phyloP scores from a whole-genome alignment of 1,284 basidiomycete species.

The Moesziomyces aphidis region DNA sequence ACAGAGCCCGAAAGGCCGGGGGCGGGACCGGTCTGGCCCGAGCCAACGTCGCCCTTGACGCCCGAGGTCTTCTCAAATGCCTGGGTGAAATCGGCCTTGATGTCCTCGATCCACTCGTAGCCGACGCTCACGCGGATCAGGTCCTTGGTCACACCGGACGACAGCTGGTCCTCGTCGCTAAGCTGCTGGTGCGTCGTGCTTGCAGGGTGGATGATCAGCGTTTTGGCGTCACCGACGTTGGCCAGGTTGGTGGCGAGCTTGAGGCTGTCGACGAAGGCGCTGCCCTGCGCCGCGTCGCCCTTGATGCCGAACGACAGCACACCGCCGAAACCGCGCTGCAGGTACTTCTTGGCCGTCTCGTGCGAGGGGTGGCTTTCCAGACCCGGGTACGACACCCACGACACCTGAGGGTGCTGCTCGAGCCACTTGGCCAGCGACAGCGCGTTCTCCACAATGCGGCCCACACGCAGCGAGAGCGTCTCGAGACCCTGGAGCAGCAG shows the following conservation, averaged over 20 bases:
- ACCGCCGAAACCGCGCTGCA: conserved; percentile 74
- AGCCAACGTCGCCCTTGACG: conserved; percentile 38
- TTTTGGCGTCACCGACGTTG: conserved; percentile 65
- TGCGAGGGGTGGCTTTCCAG: conserved; percentile 77
- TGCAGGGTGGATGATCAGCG: conserved; percentile 75
- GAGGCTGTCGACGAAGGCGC: conserved; percentile 79
- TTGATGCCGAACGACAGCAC: conserved; percentile 85
- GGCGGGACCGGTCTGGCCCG: conserved; percentile 46
- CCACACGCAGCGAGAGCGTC: conserved; percentile 81
- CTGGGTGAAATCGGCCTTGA: conserved; percentile 82
- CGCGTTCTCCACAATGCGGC: conserved; percentile 81
- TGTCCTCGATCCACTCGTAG: conserved; percentile 80
- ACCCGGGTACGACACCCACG: conserved; percentile 87
- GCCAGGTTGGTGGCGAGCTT: conserved; percentile 73
- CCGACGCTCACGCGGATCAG: conserved; percentile 82
- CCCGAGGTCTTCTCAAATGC: conserved; percentile 69
- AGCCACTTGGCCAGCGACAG: conserved; percentile 81
- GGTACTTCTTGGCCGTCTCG: conserved; percentile 72
- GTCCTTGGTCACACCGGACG: conserved; percentile 82
- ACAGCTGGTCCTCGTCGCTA: conserved; percentile 76
- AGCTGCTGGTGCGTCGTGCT: conserved; percentile 87
- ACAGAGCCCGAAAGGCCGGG: conserved; percentile 55
- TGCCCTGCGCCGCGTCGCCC: conserved; percentile 75
- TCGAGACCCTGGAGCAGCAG: conserved; percentile 86
- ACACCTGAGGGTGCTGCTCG: conserved; percentile 77